A percentile compares a stretch with the other conserved stretches of the same genome.
Evolutionary conservation across 2,329 filamentous ascomycete species (phyloP).

Genomic region (Aspergillus melleus): DNA sequence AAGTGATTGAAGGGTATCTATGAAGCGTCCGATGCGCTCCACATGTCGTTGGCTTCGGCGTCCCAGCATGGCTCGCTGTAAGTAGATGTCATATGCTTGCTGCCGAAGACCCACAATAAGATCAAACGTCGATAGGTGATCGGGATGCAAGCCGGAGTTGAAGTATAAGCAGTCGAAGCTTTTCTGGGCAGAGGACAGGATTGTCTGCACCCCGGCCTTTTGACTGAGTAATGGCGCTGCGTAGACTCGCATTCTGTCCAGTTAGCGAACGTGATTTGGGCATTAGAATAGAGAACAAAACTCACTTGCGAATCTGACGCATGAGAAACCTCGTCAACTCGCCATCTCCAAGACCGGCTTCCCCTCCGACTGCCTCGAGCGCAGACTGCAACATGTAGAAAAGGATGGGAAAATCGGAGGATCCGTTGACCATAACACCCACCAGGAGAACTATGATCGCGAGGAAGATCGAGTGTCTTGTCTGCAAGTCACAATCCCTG

Average conservation of each 20-base stretch:
- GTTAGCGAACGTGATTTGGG: not conserved
- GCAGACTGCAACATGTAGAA: slow-evolving; percentile 16
- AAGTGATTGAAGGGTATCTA: not conserved
- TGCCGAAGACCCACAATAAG: slow-evolving; percentile 11
- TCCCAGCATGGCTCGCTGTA: not conserved
- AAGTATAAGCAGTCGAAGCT: slow-evolving; percentile 15
- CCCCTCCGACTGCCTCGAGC: slow-evolving; percentile 11
- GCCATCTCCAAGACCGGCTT: slow-evolving; percentile 3
- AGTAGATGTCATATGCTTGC: slow-evolving; percentile 13
- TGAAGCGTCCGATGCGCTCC: slow-evolving; percentile 2
- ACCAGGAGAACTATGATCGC: slow-evolving; percentile 15
- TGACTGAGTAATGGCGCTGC: slow-evolving; percentile 12
- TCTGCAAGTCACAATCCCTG: not conserved
- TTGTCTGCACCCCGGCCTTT: not conserved
- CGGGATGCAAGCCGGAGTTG: slow-evolving; percentile 1
- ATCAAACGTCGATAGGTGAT: slow-evolving; percentile 5
- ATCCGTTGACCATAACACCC: slow-evolving; percentile 16
- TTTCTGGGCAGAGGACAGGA: slow-evolving; percentile 3
- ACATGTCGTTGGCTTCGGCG: not conserved
- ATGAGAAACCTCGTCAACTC: slow-evolving; percentile 11
- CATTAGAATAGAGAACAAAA: not conserved
- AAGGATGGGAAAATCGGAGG: slow-evolving; percentile 15
- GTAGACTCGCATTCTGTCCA: slow-evolving; percentile 13
- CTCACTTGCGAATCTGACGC: slow-evolving; percentile 17
- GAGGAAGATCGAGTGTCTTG: slow-evolving; percentile 7